Base-by-base conservation (phyloP, 768 basidiomycete species). In the Filobasidium floriforme region DNA sequence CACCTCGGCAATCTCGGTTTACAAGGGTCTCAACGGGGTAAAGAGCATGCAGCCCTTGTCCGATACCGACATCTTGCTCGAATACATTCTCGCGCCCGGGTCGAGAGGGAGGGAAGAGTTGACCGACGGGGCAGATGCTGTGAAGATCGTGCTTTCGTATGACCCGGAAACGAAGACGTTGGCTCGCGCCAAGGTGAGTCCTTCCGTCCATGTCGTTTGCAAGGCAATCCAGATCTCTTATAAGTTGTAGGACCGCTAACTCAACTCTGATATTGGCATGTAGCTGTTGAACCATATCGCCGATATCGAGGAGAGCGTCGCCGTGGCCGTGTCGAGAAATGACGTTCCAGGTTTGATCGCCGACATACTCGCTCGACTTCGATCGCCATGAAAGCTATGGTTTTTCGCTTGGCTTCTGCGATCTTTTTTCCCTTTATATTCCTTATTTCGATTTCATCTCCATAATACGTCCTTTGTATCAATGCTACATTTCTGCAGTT, bases 1-100 rank as follows among this genome's bases (percentile, higher is more conserved):
- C 70, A 86, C 85, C 4, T 85, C 86, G 0, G 85, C 87, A 0
- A 81, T 89, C 51, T 77, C 81, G 1, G 77, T 89, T 7, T 88
- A 92, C 67, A 84, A 83, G 26, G 82, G 83, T 0, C 78, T 89
- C 15, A 80, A 84, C 52, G 83, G 83, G 52, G 82, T 92, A 68
- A 80, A 84, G 62, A 83, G 85, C 11, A 84, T 84, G 5, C 81
- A 84, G 32, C 80, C 83, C 0, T 82, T 82, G 29, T 86, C 89
- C 1, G 88, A 89, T 66, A 89, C 90, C 77, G 89, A 90, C 74
- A 81, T 91, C 29, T 83, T 85, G 32, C 81, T 92, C 52, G 84
- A 84, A 10, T 92, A 92, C 76, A 72, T 68, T 32, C 69, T 73
- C 4, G 57, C 41, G 18, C 62, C 70, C 0, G 44, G 60, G 29